Evolutionary conservation across 2,329 filamentous ascomycete species (phyloP).

Genomic region (Ophiocordyceps robertsii): DNA sequence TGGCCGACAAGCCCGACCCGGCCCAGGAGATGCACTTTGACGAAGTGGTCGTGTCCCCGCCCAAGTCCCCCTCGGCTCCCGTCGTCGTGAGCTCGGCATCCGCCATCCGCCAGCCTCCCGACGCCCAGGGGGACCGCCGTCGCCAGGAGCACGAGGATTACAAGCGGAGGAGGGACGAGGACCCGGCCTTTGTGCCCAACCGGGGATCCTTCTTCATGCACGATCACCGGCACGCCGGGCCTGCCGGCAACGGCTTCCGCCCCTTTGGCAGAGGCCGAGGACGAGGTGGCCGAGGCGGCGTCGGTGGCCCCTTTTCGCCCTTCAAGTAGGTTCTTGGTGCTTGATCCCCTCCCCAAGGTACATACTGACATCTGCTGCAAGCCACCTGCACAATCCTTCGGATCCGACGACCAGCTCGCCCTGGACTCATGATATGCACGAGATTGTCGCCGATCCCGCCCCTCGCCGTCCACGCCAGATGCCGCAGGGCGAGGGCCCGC

Average conservation of each 20-base stretch:
- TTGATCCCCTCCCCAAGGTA: background rate
- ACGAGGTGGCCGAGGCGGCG: slow-evolving; percentile 43
- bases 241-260: slow-evolving; percentile 64
- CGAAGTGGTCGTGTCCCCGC: slow-evolving; percentile 23
- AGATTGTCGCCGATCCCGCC: slow-evolving; percentile 41
- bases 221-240: slow-evolving; percentile 72
- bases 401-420: slow-evolving; percentile 57
- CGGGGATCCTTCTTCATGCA: slow-evolving; percentile 95
- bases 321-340: slow-evolving; percentile 45
- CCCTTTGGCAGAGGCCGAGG: slow-evolving; percentile 56
- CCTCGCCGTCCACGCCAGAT: slow-evolving; percentile 28
- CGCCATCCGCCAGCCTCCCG: slow-evolving; percentile 31
- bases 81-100: slow-evolving; percentile 42
- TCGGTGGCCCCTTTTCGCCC: slow-evolving; percentile 44
- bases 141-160: slow-evolving; percentile 85
- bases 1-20: slow-evolving; percentile 26
- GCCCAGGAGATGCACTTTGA: slow-evolving; percentile 34
- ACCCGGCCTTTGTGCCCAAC: slow-evolving; percentile 89
- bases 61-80: slow-evolving; percentile 30
- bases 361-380: slow-evolving; percentile 13
- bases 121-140: slow-evolving; percentile 54
- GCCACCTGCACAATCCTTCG: slow-evolving; percentile 28
- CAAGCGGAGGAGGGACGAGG: slow-evolving; percentile 72
- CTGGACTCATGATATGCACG: slow-evolving; percentile 95
- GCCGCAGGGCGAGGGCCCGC: slow-evolving; percentile 32